Evolutionary conservation across 371 early-diverging fungal species (phyloP), one percentile per base, ranked within the genome.

Genomic region (Umbelopsis sp.): DNA sequence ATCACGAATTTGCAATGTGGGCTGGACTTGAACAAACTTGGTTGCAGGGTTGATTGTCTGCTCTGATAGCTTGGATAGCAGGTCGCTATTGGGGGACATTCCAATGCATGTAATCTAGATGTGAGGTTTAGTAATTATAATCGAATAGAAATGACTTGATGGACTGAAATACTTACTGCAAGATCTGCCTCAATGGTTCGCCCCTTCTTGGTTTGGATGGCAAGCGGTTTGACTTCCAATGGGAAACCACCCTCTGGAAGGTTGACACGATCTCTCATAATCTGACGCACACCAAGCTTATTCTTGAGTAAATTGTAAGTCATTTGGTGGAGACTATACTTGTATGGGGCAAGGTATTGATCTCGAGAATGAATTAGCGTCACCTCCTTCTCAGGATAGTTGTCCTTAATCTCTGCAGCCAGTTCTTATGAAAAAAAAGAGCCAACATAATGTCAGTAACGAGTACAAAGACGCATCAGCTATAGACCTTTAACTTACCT

Each of bases 331-430:
- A 87, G 62, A n/a, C 76, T 77, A 8, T 48, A 44, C 76, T 81
- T 85, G 73, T 87, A 90, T 62, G 76, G 68, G 44, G 74, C 77
- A 75, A 85, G 77, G 66, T 88, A 89, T 51, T 82, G 72, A 2
- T 79, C 76, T 8, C 88, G 80, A 3, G 89, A 89, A 70, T 91
- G 90, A 29, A 87, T 78, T 50, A 91, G 50, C 0, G 87, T 90
- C 9, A 90, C 83, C 38, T 74, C 74, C 64, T 90, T 91, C 41
- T 86, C 81, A 2, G 90, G 90, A 44, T 82, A 87, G 50, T 82
- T 77, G 38, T 88, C 87, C 32, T 88, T 87, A 68, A 91, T 86
- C 69, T 91, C 92, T 6, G 83, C 80, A n/a, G 90, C 88, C 71
- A 89, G 44, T 48, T 89, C 92, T 76, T 41, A 10, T 41, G 10